Percentiles rank a stretch among this genome's conserved stretches.
Evolutionary conservation across 805 yeast genomes (phyloP).

Genomic region (Spathaspora gorwiae): DNA sequence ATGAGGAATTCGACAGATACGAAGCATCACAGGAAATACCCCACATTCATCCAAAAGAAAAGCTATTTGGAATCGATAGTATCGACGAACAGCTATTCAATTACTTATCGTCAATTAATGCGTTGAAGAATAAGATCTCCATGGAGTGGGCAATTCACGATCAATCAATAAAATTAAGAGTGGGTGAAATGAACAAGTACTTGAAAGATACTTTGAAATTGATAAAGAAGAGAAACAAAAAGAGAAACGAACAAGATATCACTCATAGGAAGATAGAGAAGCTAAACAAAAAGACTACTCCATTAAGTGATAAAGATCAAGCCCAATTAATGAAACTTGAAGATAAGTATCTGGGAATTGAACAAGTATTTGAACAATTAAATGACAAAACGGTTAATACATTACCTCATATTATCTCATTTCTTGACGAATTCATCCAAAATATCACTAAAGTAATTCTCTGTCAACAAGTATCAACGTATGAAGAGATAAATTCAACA

Average conservation of each 20-base stretch:
- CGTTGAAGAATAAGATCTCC: slow-evolving; percentile 12
- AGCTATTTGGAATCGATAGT: slow-evolving; percentile 18
- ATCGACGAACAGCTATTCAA: slow-evolving; percentile 23
- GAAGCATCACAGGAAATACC: slow-evolving; percentile 25
- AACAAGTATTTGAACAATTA: slow-evolving; percentile 26
- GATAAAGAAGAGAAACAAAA: slow-evolving; percentile 41
- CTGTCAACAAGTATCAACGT: slow-evolving; percentile 34
- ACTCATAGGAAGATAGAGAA: slow-evolving; percentile 34
- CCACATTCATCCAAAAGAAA: slow-evolving; percentile 35
- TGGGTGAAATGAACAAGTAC: slow-evolving; percentile 36
- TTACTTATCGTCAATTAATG: slow-evolving; percentile 18
- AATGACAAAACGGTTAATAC: slow-evolving; percentile 37
- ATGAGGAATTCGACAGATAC: slow-evolving; percentile 24
- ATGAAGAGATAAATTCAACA: slow-evolving; percentile 19
- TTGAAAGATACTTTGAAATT: slow-evolving; percentile 35
- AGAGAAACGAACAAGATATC: slow-evolving; percentile 39
- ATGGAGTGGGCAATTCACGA: slow-evolving; percentile 21
- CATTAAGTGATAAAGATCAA: slow-evolving; percentile 36
- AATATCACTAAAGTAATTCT: slow-evolving; percentile 35
- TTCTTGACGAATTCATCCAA: slow-evolving; percentile 47
- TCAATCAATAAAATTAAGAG: slow-evolving; percentile 26
- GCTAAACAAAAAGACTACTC: slow-evolving; percentile 25
- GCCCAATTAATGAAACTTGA: slow-evolving; percentile 27
- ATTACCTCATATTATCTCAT: slow-evolving; percentile 43
- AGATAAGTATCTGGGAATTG: slow-evolving; percentile 23